A percentile compares a stretch with the other conserved stretches of the same genome.
These are phyloP conservation scores for Mimosa bimucronata DNA, from an alignment of 306 rosid genomes.

Conservation along the genomic window DNA sequence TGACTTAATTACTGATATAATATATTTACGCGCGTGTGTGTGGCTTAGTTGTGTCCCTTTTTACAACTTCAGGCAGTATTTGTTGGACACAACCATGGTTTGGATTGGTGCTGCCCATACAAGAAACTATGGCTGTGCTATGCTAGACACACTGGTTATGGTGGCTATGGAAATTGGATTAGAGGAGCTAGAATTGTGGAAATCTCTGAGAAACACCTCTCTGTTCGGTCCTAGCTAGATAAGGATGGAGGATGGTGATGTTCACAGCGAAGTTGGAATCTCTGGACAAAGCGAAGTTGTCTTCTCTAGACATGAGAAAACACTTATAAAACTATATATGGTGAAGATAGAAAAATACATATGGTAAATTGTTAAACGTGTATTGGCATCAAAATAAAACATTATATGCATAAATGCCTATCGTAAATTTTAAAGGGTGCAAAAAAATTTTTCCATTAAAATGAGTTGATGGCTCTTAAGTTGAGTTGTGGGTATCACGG, in stretches of 20 bases:
- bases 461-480: too few relatives aligned
- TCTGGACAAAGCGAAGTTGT: conserved; percentile 1
- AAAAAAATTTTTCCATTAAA: too few relatives aligned
- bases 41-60: conserved; percentile 17
- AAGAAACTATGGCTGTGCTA: conserved; percentile 60
- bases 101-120: conserved; percentile 70
- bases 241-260: conserved; percentile 59
- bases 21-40: too few relatives aligned
- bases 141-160: conserved; percentile 69
- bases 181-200: conserved; percentile 63
- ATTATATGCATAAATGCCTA: too few relatives aligned
- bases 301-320: background rate
- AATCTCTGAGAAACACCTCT: conserved; percentile 50
- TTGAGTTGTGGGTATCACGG: too few relatives aligned
- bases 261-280: conserved; percentile 47
- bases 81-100: conserved; percentile 70
- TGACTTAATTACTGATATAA: too few relatives aligned
- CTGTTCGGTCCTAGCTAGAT: conserved; percentile 62
- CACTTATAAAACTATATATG: background rate
- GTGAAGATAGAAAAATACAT: too few relatives aligned
- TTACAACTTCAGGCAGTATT: conserved; percentile 54
- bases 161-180: conserved; percentile 64
- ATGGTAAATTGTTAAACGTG: too few relatives aligned
- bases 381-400: too few relatives aligned
- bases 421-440: too few relatives aligned